Conservation (phyloP, 495 filamentous ascomycete genomes). For the Acidomyces sp. region DNA sequence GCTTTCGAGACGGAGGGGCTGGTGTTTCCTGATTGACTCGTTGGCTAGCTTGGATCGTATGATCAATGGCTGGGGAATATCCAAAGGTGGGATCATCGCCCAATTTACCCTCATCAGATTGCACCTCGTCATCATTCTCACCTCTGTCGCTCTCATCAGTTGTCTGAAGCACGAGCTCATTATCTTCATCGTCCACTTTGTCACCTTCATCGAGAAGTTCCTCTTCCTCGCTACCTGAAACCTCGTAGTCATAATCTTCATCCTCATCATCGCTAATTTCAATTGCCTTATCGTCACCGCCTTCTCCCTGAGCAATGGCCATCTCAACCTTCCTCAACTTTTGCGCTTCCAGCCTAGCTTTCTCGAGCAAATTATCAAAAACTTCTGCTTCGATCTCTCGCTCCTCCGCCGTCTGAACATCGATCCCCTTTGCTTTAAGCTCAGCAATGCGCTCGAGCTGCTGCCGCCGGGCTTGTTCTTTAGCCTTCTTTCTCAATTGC, state of each 20-base stretch:
- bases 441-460: slow-evolving; percentile 66
- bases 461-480: slow-evolving; percentile 66
- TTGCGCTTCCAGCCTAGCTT: slow-evolving; percentile 65
- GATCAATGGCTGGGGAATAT: neutral
- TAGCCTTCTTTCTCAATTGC: slow-evolving; percentile 51
- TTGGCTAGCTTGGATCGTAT: neutral
- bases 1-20: slow-evolving; percentile 1
- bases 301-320: slow-evolving; percentile 50
- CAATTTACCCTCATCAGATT: too few species aligned
- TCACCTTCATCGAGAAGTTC: slow-evolving; percentile 29
- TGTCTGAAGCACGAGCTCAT: slow-evolving; percentile 24
- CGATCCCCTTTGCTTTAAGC: slow-evolving; percentile 62
- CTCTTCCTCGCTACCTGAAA: slow-evolving; percentile 41
- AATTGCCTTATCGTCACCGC: slow-evolving; percentile 37
- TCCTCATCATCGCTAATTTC: slow-evolving; percentile 49
- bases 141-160: slow-evolving; percentile 16
- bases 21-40: neutral
- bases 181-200: slow-evolving; percentile 31
- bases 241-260: slow-evolving; percentile 45
- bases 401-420: slow-evolving; percentile 78
- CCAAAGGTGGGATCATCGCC: slow-evolving; percentile 13
- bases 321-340: slow-evolving; percentile 66
- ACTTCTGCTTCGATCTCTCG: slow-evolving; percentile 63
- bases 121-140: slow-evolving; percentile 6
- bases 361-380: slow-evolving; percentile 76